Conservation (phyloP, 2,329 filamentous ascomycete genomes). For the Diaporthe sp. region DNA sequence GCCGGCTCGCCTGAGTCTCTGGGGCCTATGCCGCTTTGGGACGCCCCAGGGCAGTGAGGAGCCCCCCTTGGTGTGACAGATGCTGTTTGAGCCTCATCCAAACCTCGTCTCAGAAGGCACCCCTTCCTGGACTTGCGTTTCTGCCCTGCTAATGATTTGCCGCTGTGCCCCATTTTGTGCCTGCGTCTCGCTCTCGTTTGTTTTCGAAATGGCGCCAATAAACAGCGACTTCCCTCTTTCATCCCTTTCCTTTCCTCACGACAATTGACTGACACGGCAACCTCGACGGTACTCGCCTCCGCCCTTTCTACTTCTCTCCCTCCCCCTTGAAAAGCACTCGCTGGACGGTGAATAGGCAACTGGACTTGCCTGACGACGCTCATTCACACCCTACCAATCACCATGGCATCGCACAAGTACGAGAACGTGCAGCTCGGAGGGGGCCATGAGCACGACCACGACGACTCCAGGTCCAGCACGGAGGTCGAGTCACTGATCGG, state of each 20-base stretch:
- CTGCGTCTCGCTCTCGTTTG: slow-evolving; percentile 16
- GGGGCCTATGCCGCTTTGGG: slow-evolving; percentile 12
- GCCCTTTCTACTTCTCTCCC: background rate
- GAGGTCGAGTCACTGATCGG: slow-evolving; percentile 58
- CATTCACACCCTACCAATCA: slow-evolving; percentile 1
- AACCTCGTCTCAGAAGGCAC: slow-evolving; percentile 33
- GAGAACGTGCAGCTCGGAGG: slow-evolving; percentile 46
- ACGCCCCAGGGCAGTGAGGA: background rate
- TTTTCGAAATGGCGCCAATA: slow-evolving; percentile 12
- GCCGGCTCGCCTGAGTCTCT: background rate
- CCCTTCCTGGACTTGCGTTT: slow-evolving; percentile 8
- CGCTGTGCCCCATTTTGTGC: background rate
- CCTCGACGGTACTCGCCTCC: slow-evolving; percentile 11
- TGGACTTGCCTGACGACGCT: slow-evolving; percentile 32
- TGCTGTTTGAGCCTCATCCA: slow-evolving; percentile 42
- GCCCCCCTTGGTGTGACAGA: slow-evolving; percentile 24
- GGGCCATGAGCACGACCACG: slow-evolving; percentile 49
- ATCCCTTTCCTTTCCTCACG: background rate
- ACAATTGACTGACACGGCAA: slow-evolving; percentile 10
- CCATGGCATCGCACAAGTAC: slow-evolving; percentile 47
- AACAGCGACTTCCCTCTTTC: slow-evolving; percentile 12
- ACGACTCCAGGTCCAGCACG: slow-evolving; percentile 53
- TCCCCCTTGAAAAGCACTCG: slow-evolving; percentile 13
- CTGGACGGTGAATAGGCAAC: slow-evolving; percentile 38
- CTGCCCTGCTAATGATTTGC: background rate